Conservation (phyloP, 306 rosid genomes). For the Vicia faba region DNA sequence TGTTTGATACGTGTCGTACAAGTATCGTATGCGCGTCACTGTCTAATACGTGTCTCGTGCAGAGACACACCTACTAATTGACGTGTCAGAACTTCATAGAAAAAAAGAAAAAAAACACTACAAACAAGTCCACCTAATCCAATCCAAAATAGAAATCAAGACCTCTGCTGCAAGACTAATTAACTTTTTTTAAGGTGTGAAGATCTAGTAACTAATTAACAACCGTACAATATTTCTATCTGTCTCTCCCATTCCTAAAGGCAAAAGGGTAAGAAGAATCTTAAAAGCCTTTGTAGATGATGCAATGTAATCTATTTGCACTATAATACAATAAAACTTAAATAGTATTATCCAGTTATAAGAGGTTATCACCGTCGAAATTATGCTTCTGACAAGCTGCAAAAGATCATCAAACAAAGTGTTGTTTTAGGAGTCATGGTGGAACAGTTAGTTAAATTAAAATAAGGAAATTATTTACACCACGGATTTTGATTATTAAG, state of each 20-base stretch:
- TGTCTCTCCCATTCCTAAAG: background rate
- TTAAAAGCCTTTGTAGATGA: slow-evolving; percentile 15
- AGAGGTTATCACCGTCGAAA: slow-evolving; percentile 36
- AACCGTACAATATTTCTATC: background rate
- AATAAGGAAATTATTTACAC: slow-evolving; percentile 3
- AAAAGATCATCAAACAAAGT: slow-evolving; percentile 3
- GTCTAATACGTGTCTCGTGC: too few relatives aligned
- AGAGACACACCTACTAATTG: too few relatives aligned
- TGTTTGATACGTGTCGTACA: too few relatives aligned
- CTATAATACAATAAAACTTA: background rate
- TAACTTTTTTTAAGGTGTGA: too few relatives aligned
- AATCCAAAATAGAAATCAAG: too few relatives aligned
- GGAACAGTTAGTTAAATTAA: slow-evolving; percentile 13
- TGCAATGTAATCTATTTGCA: background rate
- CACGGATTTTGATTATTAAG: slow-evolving; percentile 10
- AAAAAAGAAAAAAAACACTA: too few relatives aligned
- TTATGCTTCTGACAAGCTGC: slow-evolving; percentile 34
- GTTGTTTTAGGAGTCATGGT: slow-evolving; percentile 2
- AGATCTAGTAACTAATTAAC: too few relatives aligned
- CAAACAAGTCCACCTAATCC: too few relatives aligned
- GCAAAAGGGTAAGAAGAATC: slow-evolving; percentile 24
- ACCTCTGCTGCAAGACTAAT: too few relatives aligned
- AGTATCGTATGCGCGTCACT: too few relatives aligned
- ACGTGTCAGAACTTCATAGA: too few relatives aligned
- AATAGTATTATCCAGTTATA: slow-evolving; percentile 1